Conservation (phyloP, 306 rosid species). For the Canavalia gladiata region DNA sequence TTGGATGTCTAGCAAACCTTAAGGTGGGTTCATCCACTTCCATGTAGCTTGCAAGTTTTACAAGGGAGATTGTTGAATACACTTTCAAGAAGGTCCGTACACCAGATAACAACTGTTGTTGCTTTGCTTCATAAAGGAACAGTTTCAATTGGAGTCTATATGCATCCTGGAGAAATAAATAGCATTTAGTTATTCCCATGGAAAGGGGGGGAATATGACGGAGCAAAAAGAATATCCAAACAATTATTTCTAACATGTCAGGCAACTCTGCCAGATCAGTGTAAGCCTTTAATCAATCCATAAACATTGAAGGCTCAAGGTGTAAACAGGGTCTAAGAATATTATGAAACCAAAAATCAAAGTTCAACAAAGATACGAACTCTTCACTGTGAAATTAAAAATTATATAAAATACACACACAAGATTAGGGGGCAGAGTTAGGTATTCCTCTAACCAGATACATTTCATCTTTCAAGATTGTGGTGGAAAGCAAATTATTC, state of each 20-base stretch:
- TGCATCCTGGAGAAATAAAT: conserved; percentile 76
- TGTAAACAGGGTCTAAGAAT: conserved; percentile 3
- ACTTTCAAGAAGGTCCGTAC: conserved; percentile 91
- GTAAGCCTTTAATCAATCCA: conserved; percentile 6
- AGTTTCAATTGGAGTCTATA: conserved; percentile 94
- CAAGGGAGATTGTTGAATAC: conserved; percentile 84
- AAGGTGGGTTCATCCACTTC: conserved; percentile 95
- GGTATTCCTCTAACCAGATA: conserved; percentile 26
- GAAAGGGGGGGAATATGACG: background rate
- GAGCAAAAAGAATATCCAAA: conserved; percentile 22
- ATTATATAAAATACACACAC: background rate
- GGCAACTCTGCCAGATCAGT: conserved; percentile 10
- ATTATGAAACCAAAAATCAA: conserved; percentile 4
- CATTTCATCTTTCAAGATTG: conserved; percentile 24
- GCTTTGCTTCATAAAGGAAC: conserved; percentile 97
- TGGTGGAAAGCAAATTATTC: conserved; percentile 1
- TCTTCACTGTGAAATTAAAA: background rate
- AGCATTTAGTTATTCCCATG: conserved; percentile 16
- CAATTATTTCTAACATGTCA: background rate
- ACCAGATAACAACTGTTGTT: conserved; percentile 89
- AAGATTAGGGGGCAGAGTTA: background rate
- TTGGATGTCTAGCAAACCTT: conserved; percentile 61
- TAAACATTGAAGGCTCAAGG: background rate
- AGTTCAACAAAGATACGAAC: background rate
- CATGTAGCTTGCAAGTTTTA: conserved; percentile 91